These are phyloP conservation scores for Rhizophora mangle DNA, from an alignment of 345 rosid genomes.

Conservation along the genomic window DNA sequence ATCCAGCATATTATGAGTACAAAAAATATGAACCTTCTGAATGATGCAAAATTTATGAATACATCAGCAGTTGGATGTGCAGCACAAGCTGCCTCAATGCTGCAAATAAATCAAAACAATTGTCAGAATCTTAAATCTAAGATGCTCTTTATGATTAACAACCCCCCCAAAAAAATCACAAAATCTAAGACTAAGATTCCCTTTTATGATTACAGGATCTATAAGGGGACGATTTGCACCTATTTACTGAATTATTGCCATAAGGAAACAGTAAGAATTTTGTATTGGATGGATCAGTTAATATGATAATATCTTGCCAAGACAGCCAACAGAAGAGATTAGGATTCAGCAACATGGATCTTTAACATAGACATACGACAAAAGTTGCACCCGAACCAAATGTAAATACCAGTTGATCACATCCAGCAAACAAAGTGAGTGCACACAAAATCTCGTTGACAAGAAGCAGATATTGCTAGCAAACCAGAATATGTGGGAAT, in stretches of 20 bases:
- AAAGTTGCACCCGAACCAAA: neutral
- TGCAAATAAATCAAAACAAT: constrained; percentile 37
- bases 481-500: neutral
- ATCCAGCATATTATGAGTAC: neutral
- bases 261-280: neutral
- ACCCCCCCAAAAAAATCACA: too few species aligned
- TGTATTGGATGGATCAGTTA: neutral
- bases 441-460: neutral
- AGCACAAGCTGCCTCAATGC: constrained; percentile 89
- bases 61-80: constrained; percentile 97
- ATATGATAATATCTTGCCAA: neutral
- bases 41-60: constrained; percentile 91
- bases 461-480: neutral
- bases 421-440: neutral
- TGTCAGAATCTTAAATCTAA: constrained; percentile 2
- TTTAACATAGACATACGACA: neutral
- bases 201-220: neutral
- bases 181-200: neutral
- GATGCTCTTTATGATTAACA: neutral
- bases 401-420: neutral
- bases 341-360: neutral
- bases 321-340: neutral
- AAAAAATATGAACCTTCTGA: constrained; percentile 55
- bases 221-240: neutral
- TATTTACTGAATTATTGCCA: neutral